Percentiles rank a stretch among this genome's conserved stretches.
Evolutionary conservation across 345 rosid species (phyloP).

Genomic region (Passiflora organensis): DNA sequence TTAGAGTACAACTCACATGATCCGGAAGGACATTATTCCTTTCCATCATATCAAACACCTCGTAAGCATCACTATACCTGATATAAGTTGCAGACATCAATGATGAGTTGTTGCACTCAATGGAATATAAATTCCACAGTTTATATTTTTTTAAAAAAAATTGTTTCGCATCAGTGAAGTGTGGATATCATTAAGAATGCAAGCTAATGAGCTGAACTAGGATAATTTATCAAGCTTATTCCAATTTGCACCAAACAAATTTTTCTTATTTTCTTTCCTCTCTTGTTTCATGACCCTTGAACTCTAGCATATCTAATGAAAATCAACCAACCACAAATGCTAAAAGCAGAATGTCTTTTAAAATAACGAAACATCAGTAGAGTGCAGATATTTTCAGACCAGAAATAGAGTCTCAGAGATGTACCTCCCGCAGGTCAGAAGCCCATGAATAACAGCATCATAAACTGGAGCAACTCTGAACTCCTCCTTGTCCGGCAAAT

Average conservation of each 20-base stretch:
- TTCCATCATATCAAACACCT: constrained; percentile 65
- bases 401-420: too few relatives aligned
- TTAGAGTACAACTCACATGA: constrained; percentile 66
- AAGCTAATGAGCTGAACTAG: not conserved
- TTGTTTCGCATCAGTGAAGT: not conserved
- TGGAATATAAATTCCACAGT: not conserved
- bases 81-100: constrained; percentile 10
- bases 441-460: constrained; percentile 72
- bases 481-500: constrained; percentile 53
- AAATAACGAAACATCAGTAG: too few relatives aligned
- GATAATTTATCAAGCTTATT: not conserved
- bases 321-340: too few relatives aligned
- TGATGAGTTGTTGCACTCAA: constrained; percentile 1
- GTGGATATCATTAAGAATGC: not conserved
- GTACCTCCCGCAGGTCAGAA: constrained; percentile 59
- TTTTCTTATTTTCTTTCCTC: too few relatives aligned
- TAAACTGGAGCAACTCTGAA: constrained; percentile 65
- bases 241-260: not conserved
- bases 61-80: constrained; percentile 72
- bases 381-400: too few relatives aligned
- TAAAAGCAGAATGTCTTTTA: too few relatives aligned
- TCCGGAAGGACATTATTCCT: constrained; percentile 50
- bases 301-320: too few relatives aligned
- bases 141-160: not conserved
- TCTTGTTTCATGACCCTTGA: too few relatives aligned